Base-by-base conservation (phyloP, 2,329 filamentous ascomycete genomes). In the Fonsecaea pugnacius region DNA sequence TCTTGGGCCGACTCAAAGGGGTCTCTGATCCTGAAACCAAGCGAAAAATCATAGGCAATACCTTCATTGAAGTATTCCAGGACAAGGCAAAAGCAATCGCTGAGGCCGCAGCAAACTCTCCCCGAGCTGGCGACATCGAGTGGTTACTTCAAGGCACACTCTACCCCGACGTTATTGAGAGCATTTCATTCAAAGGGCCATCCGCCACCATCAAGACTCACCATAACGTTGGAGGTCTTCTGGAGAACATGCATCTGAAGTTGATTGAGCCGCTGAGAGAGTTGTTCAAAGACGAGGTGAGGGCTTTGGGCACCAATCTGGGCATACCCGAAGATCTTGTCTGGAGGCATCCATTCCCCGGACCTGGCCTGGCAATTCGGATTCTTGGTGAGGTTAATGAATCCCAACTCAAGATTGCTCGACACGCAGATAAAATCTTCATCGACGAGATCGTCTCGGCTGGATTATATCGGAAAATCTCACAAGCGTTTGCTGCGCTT, bases 111-210 rank as follows among this genome's bases (percentile, higher is more conserved):
- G 85, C 87, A 67, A 82, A 89, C 73, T 88, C 89, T 0, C 77
- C 83, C 1, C 82, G 84, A 60, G 87, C 87, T n/a, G 91, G 90
- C 36, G 88, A 89, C 72, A 89, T 97, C 43, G 86, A 91, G 72
- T 97, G 87, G 84, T 90, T 97, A 73, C 83, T 97, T 9, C 93
- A 97, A 78, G 92, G 92, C 18, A 95, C 91, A 8, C 82, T 95
- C 27, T 94, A 92, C 77, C 89, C 88, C 1, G 89, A 90, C 74
- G 86, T 89, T 64, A 89, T 89, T 69, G 87, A 89, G 71, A 87
- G 83, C 68, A 86, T 91, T 67, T 89, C 87, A 30, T 91, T 90
- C 83, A 89, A 89, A 74, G 89, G 89, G 0, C 88, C 89, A 14
- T 87, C 83, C 40, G 84, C 84, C 30, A 91, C 89, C 12, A 91